These are phyloP conservation scores for Priceomyces haplophilus DNA, from an alignment of 805 yeast genomes.

Conservation along the genomic window DNA sequence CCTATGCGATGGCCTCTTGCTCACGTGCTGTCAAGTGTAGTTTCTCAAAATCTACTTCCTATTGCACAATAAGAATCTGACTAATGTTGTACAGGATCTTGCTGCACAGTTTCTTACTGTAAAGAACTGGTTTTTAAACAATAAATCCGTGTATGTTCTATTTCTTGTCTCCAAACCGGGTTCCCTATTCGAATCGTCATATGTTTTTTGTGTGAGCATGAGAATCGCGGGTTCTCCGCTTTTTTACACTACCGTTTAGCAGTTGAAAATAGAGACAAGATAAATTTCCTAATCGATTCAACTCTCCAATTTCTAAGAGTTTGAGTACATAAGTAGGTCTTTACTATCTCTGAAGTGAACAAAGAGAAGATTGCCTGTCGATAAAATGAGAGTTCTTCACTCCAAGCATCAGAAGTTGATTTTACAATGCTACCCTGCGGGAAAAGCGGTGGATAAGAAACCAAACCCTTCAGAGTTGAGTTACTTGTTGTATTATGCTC, in stretches of 20 bases:
- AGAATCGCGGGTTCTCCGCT: not conserved
- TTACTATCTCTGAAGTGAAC: not conserved
- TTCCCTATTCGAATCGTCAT: not conserved
- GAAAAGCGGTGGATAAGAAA: slow-evolving; percentile 78
- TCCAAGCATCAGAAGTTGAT: slow-evolving; percentile 91
- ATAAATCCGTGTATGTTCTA: too few species aligned
- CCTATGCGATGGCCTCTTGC: too few species aligned
- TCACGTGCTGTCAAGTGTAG: too few species aligned
- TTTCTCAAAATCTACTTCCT: too few species aligned
- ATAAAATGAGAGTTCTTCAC: slow-evolving; percentile 39
- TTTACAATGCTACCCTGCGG: slow-evolving; percentile 90
- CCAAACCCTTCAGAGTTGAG: slow-evolving; percentile 92
- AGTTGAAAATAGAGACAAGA: too few species aligned
- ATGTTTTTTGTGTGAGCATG: not conserved
- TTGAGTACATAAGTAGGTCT: not conserved
- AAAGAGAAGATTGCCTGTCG: not conserved
- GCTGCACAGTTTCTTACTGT: too few species aligned
- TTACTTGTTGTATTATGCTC: slow-evolving; percentile 83
- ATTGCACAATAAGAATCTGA: too few species aligned
- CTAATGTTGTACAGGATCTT: too few species aligned
- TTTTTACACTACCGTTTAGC: not conserved
- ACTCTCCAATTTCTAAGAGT: not conserved
- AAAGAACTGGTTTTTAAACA: too few species aligned
- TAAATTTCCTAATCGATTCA: too few species aligned
- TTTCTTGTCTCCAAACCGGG: not conserved